Percentiles rank a stretch among this genome's conserved stretches.
Conservation (phyloP, 1,139 yeast species). For the Lodderomyces margitis region DNA sequence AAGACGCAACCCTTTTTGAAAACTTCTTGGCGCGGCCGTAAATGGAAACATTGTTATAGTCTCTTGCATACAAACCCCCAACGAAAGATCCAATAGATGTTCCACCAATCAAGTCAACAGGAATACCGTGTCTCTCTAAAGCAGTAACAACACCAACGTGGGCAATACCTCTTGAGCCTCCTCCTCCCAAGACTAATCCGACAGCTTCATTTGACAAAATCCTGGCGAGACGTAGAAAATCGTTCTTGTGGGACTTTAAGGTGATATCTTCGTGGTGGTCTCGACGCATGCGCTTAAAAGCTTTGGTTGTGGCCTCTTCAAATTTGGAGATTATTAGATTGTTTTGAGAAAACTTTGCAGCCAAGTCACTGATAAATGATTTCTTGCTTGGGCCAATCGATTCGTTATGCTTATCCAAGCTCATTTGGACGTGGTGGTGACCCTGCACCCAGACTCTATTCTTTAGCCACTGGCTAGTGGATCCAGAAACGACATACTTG, state of each 20-base stretch:
- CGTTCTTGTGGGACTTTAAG: conserved; percentile 72
- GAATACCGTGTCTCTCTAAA: conserved; percentile 89
- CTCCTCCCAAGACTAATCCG: conserved; percentile 94
- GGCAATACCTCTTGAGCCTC: conserved; percentile 94
- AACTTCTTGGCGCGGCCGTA: conserved; percentile 89
- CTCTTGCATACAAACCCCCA: conserved; percentile 92
- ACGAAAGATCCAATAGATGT: conserved; percentile 95
- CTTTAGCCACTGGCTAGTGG: conserved; percentile 82
- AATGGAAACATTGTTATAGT: conserved; percentile 85
- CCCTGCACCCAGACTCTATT: conserved; percentile 87
- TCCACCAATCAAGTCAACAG: conserved; percentile 92
- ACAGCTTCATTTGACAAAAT: conserved; percentile 89
- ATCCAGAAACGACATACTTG: conserved; percentile 76
- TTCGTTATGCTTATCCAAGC: conserved; percentile 24
- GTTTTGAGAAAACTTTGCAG: conserved; percentile 33
- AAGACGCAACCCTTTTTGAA: conserved; percentile 74
- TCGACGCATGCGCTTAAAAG: conserved; percentile 16
- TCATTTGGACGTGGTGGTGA: conserved; percentile 85
- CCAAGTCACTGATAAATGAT: conserved; percentile 36
- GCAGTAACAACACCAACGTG: conserved; percentile 93
- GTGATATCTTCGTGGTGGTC: conserved; percentile 28
- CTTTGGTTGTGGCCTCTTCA: conserved; percentile 33
- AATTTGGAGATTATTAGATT: conserved; percentile 33
- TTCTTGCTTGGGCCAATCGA: conserved; percentile 16
- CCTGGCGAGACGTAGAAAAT: conserved; percentile 85